These are phyloP conservation scores for Takashimella tepidaria DNA, from an alignment of 1,284 basidiomycete species.

Conservation along the genomic window DNA sequence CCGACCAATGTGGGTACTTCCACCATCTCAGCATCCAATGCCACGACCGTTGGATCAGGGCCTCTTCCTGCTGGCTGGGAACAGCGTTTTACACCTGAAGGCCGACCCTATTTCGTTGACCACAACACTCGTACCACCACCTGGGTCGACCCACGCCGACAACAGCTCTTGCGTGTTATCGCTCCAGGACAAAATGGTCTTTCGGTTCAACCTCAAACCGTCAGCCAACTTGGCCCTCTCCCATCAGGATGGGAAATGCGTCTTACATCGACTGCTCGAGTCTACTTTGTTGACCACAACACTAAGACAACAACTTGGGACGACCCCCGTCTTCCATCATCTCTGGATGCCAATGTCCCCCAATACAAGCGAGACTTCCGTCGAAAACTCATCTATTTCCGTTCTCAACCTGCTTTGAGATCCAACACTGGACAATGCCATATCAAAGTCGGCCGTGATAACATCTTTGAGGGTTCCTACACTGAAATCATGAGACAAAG, in stretches of 20 bases:
- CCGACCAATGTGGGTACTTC: constrained; percentile 10
- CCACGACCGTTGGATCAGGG: constrained; percentile 72
- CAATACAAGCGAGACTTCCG: constrained; percentile 99
- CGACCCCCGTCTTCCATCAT: constrained; percentile 75
- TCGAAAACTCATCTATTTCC: constrained; percentile 97
- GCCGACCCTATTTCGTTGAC: constrained; percentile 94
- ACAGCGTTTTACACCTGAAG: constrained; percentile 95
- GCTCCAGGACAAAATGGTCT: constrained; percentile 75
- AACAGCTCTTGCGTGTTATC: constrained; percentile 78
- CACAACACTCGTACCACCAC: constrained; percentile 95
- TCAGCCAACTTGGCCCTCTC: constrained; percentile 85
- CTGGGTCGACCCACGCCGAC: constrained; percentile 94
- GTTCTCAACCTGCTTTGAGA: constrained; percentile 92
- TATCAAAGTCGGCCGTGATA: constrained; percentile 86
- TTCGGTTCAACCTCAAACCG: constrained; percentile 70
- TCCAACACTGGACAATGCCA: constrained; percentile 89
- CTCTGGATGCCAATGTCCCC: constrained; percentile 77
- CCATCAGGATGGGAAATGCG: constrained; percentile 99
- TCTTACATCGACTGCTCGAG: constrained; percentile 81
- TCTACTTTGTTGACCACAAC: constrained; percentile 97
- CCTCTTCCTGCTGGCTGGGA: constrained; percentile 95
- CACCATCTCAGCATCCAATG: constrained; percentile 44
- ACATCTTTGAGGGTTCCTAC: constrained; percentile 95
- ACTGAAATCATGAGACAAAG: constrained; percentile 87
- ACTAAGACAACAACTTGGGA: constrained; percentile 92